Evolutionary conservation across 2,329 filamentous ascomycete species (phyloP), one percentile per base, ranked within the genome.

Genomic region (Talaromyces sp.): DNA sequence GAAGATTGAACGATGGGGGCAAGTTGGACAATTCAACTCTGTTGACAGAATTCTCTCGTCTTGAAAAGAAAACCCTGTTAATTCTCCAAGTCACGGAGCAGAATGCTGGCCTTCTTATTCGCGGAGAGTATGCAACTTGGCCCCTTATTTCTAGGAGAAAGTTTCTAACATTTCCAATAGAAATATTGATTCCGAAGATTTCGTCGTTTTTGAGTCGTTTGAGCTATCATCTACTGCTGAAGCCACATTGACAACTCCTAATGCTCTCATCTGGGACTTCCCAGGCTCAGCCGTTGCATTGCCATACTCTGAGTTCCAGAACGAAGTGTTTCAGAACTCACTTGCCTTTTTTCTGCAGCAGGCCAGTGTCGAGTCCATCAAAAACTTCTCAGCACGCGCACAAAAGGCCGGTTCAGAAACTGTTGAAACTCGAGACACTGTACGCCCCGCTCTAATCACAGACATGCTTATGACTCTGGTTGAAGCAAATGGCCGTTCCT

Each of bases 391-490:
- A 11, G 31, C 43, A 1, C 55, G 55, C 7, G 26, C 58, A 10
- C 21, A n/a, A 14, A 59, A 59, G 26, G 53, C 58, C 7, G 58
- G 58, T 1, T 31, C 55, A 7, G 4, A 5, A 8, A 70, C 83
- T 0, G 70, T 76, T 10, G 87, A 90, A 67, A 72, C 72, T 17
- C 81, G 88, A 8, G 83, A 90, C 55, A 85, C 84, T 0, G 71
- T 77, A 0, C 70, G 83, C 58, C 87, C 87, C 0, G 75, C 80
- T 0, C 70, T 89, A 1, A 80, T 91, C 2, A 83, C 80, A 0
- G 78, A 84, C 9, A 76, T 88, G 61, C 75, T 90, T 9, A 83
- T 88, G 73, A 80, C 84, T 0, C 68, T 89, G 0, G 70, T 90
- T 0, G 81, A 85, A 65, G 81, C 78, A 0, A 75, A 82, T 7